These are phyloP conservation scores for Xylaria sp. DNA, from an alignment of 2,329 filamentous ascomycete genomes.

Conservation along the genomic window DNA sequence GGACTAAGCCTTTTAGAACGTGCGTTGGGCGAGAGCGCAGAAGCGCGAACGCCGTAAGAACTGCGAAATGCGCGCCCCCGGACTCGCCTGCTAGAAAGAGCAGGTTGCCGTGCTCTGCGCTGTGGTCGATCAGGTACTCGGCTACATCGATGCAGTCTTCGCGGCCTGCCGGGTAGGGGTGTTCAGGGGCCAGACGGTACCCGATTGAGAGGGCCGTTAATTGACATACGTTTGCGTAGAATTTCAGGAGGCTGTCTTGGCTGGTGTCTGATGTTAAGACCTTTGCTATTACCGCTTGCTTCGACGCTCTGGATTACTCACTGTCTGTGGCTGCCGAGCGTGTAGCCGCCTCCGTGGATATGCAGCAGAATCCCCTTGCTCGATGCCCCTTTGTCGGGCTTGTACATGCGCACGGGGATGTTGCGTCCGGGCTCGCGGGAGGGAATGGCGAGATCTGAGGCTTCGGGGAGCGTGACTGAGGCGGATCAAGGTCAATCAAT, in stretches of 20 bases:
- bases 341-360: constrained; percentile 63
- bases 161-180: constrained; percentile 64
- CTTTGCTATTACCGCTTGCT: background rate
- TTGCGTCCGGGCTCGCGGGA: constrained; percentile 61
- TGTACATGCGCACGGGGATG: constrained; percentile 60
- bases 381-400: constrained; percentile 56
- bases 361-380: constrained; percentile 61
- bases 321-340: constrained; percentile 20
- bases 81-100: constrained; percentile 31
- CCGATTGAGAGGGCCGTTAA: constrained; percentile 65
- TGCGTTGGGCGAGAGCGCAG: constrained; percentile 53
- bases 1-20: constrained; percentile 60
- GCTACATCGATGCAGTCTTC: constrained; percentile 69
- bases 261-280: constrained; percentile 1
- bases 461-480: constrained; percentile 59
- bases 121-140: constrained; percentile 63
- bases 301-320: background rate
- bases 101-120: constrained; percentile 48
- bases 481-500: constrained; percentile 50
- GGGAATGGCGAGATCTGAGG: constrained; percentile 59
- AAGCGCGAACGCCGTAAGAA: constrained; percentile 55
- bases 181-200: constrained; percentile 69
- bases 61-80: constrained; percentile 13
- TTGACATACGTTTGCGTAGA: constrained; percentile 60
- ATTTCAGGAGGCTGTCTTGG: constrained; percentile 55